Conservation (phyloP, 768 basidiomycete genomes). For the Kwoniella shandongensis region DNA sequence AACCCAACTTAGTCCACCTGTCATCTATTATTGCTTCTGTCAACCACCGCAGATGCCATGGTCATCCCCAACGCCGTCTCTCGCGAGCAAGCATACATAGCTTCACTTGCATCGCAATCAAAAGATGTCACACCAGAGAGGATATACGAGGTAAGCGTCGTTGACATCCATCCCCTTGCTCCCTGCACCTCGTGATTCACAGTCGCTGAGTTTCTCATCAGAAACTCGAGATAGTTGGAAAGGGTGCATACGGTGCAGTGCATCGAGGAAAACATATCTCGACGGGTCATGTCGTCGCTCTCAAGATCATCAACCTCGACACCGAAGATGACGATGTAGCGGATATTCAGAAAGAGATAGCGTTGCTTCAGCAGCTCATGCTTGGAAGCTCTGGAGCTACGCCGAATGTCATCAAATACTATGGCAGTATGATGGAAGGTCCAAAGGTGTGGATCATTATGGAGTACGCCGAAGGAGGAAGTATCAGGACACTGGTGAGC, state of each 20-base stretch:
- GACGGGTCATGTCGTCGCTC: conserved; percentile 83
- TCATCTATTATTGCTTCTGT: too few species aligned
- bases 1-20: too few species aligned
- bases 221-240: conserved; percentile 88
- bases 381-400: conserved; percentile 59
- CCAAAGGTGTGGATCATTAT: conserved; percentile 98
- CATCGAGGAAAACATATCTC: conserved; percentile 83
- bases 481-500: conserved; percentile 72
- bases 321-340: conserved; percentile 93
- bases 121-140: conserved; percentile 41
- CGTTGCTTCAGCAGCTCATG: conserved; percentile 78
- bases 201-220: conserved; percentile 39
- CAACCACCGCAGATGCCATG: conserved; percentile 19
- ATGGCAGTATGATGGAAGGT: conserved; percentile 92
- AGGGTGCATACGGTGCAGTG: conserved; percentile 93
- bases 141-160: conserved; percentile 40
- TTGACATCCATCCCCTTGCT: too few species aligned
- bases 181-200: conserved; percentile 2
- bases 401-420: conserved; percentile 87
- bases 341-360: conserved; percentile 94
- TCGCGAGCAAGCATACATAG: conserved; percentile 42
- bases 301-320: conserved; percentile 99
- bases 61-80: conserved; percentile 34
- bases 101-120: conserved; percentile 34
- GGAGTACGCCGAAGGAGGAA: conserved; percentile 95